phyloP scores from a whole-genome alignment of 2,329 filamentous ascomycete species.

The Emergomyces africanus region DNA sequence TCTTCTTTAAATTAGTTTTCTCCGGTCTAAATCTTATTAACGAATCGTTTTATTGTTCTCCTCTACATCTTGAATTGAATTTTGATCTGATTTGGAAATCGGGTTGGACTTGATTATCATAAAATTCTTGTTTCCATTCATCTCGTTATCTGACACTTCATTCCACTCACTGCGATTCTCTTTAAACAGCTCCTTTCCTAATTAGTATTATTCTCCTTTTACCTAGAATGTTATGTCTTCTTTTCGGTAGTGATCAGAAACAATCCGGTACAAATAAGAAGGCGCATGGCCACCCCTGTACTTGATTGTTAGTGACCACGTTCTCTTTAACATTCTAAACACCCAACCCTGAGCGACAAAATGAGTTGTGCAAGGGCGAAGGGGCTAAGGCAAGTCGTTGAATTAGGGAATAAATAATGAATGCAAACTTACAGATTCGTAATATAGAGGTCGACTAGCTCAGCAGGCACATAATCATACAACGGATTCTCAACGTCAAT shows the following conservation, averaged over 20 bases:
- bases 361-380: not conserved
- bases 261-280: slow-evolving; percentile 51
- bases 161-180: not conserved
- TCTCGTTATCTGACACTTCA: not conserved
- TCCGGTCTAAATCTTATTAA: not conserved
- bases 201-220: slow-evolving; percentile 1
- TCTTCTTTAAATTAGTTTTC: not conserved
- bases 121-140: not conserved
- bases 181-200: not conserved
- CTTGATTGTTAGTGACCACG: slow-evolving; percentile 9
- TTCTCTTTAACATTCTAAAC: not conserved
- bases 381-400: not conserved
- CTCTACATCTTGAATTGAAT: not conserved
- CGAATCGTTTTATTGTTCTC: not conserved
- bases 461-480: slow-evolving; percentile 69
- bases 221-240: slow-evolving; percentile 44
- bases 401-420: not conserved
- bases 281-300: slow-evolving; percentile 48
- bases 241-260: slow-evolving; percentile 51
- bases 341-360: not conserved
- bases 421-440: slow-evolving; percentile 57
- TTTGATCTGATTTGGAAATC: not conserved
- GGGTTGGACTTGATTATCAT: not conserved
- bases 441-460: slow-evolving; percentile 50
- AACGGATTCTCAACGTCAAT: slow-evolving; percentile 67